These are phyloP conservation scores for Pleurotus giganteus DNA, from an alignment of 768 basidiomycete genomes.

Conservation along the genomic window DNA sequence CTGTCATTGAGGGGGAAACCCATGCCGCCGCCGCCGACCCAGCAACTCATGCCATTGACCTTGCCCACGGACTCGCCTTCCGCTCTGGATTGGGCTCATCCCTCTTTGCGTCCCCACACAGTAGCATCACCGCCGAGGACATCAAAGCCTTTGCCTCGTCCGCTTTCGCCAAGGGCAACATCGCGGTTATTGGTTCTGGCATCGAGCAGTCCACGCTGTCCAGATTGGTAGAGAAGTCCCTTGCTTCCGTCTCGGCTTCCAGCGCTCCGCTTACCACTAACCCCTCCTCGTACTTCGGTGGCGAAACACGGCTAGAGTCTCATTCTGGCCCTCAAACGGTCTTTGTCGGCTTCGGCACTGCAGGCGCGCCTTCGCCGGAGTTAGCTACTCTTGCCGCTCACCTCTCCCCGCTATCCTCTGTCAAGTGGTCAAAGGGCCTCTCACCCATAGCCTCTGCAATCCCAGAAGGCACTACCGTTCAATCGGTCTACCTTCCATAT, in stretches of 20 bases:
- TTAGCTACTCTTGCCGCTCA: conserved; percentile 79
- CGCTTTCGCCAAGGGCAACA: conserved; percentile 75
- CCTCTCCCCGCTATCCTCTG: conserved; percentile 71
- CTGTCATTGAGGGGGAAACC: conserved; percentile 69
- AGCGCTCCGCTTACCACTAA: conserved; percentile 30
- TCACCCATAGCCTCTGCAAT: conserved; percentile 65
- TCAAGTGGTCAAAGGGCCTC: conserved; percentile 84
- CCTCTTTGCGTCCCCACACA: conserved; percentile 77
- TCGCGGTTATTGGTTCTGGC: conserved; percentile 86
- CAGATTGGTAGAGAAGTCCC: conserved; percentile 69
- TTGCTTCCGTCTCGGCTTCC: conserved; percentile 45
- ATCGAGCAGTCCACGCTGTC: conserved; percentile 71
- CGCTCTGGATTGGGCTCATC: conserved; percentile 90
- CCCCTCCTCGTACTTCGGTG: conserved; percentile 66
- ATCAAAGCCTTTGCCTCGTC: conserved; percentile 71
- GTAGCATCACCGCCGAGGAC: conserved; percentile 54
- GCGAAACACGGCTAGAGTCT: conserved; percentile 75
- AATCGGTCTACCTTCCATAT: conserved; percentile 81
- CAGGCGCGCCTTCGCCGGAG: conserved; percentile 62
- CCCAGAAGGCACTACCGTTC: conserved; percentile 60
- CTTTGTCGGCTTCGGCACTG: conserved; percentile 86
- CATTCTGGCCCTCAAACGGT: conserved; percentile 67
- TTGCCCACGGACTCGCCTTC: conserved; percentile 91
- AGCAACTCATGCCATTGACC: conserved; percentile 72
- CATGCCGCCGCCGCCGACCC: conserved; percentile 58